Evolutionary conservation across 2,329 filamentous ascomycete species (phyloP), one percentile per base, ranked within the genome.

Genomic region (Pseudogymnoascus sp.): DNA sequence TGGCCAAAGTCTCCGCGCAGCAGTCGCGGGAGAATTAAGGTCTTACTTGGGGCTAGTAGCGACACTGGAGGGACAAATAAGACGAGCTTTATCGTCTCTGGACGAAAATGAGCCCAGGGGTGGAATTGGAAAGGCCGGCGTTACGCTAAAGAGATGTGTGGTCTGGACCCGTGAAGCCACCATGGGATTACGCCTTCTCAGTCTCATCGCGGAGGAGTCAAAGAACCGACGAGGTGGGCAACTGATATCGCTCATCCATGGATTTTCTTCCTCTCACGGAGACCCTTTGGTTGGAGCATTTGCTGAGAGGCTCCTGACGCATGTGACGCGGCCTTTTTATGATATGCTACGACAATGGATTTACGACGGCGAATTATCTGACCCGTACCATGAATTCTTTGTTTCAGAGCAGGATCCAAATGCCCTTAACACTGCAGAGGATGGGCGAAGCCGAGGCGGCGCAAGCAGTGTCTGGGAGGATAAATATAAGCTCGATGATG

Each of bases 141-240:
- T 99, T 13, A 99, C 95, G 0, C 79, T 99, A 61, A 98, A 98
- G 75, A 83, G 95, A 73, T 98, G 93, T 71, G 90, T 99, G 2
- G 90, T 99, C 23, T 99, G 96, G 96, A 98, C 93, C 7, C 86
- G 93, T 69, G 96, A 99, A 75, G 92, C 95, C 6, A 99, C 95
- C 0, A 96, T 98, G 88, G 95, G 93, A 0, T 77, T 99, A 69
- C 86, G 95, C 14, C 80, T 99, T 63, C 93, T 99, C 90, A 96
- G 91, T 71, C 77, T 96, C 65, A 96, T 99, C 71, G 92, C 96
- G 0, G 93, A 98, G 73, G 90, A 96, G 73, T 92, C 93, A 1
- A 89, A 88, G 69, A 89, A 85, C 66, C 89, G 88, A 74, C 92
- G 89, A 70, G 95, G 96, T 1, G 95, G 96, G 4, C 90, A 97